Evolutionary conservation across 768 basidiomycete species (phyloP).

Genomic region (Kondoa malvinella): DNA sequence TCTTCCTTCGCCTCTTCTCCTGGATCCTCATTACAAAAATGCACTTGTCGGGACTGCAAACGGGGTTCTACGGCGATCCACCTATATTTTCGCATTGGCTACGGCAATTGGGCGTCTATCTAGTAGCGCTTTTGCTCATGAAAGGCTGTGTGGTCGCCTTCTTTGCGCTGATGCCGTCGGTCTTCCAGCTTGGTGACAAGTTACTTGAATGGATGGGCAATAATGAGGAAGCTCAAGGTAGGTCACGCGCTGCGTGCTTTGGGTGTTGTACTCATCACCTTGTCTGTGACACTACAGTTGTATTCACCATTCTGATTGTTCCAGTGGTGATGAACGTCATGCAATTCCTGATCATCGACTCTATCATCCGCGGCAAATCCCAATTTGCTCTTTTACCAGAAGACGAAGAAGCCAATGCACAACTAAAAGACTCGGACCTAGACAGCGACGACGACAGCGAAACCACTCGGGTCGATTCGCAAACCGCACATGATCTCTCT

Average conservation of each 20-base stretch:
- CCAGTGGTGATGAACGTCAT: constrained; percentile 39
- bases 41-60: constrained; percentile 56
- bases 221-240: constrained; percentile 36
- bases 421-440: neutral
- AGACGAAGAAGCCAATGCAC: neutral
- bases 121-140: constrained; percentile 65
- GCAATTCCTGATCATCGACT: constrained; percentile 78
- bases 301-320: constrained; percentile 66
- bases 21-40: constrained; percentile 48
- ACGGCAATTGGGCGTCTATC: constrained; percentile 50
- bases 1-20: constrained; percentile 37
- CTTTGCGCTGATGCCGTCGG: constrained; percentile 45
- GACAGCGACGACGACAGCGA: neutral
- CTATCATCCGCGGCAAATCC: constrained; percentile 42
- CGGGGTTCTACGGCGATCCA: constrained; percentile 61
- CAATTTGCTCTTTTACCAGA: neutral
- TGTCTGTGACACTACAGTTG: constrained; percentile 28
- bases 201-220: constrained; percentile 58
- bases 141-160: constrained; percentile 71
- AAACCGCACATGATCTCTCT: neutral
- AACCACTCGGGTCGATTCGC: neutral
- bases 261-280: constrained; percentile 35
- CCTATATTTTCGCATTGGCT: constrained; percentile 25
- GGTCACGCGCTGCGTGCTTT: constrained; percentile 62
- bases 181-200: constrained; percentile 70